A percentile compares a stretch with the other conserved stretches of the same genome.
phyloP scores from a whole-genome alignment of 192 early-diverging fungal species.

The Fimicolochytrium jonesii region DNA sequence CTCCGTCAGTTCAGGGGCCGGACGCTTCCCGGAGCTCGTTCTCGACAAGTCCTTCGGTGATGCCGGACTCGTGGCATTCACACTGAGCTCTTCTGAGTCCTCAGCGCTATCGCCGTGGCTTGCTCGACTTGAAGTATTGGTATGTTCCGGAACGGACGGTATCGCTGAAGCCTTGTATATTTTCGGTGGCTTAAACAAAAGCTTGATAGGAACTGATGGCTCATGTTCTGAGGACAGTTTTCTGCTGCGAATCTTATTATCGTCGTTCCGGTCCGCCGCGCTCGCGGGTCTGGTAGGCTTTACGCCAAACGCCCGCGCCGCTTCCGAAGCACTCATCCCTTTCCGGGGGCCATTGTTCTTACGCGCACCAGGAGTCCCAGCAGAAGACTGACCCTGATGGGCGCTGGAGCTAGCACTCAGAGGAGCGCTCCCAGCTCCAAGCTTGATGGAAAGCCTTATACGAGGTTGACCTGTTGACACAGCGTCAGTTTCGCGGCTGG shows the following conservation, averaged over 20 bases:
- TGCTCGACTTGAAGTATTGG: no score
- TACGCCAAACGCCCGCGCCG: conserved; percentile 9
- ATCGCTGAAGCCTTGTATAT: background rate
- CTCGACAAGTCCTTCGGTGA: background rate
- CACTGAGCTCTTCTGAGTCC: conserved; percentile 31
- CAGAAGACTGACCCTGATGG: background rate
- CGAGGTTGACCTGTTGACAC: conserved; percentile 12
- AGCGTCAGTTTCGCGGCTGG: no score
- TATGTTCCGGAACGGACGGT: no score
- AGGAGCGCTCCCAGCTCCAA: conserved; percentile 2
- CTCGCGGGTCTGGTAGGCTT: conserved; percentile 3
- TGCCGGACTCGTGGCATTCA: conserved; percentile 8
- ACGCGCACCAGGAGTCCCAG: background rate
- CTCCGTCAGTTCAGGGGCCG: background rate
- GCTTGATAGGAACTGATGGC: background rate
- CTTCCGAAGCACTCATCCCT: conserved; percentile 10
- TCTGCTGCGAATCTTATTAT: background rate
- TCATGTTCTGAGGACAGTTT: conserved; percentile 5
- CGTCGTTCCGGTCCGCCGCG: background rate
- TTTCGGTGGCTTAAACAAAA: background rate
- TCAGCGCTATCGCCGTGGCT: no score
- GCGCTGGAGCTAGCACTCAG: background rate
- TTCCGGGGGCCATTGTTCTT: background rate
- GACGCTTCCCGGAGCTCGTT: background rate
- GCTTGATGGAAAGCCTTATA: conserved; percentile 9